Percentiles rank a stretch among this genome's conserved stretches.
These are phyloP conservation scores for Phoenix dactylifera DNA, from an alignment of 176 grass and related monocot species.

Conservation along the genomic window DNA sequence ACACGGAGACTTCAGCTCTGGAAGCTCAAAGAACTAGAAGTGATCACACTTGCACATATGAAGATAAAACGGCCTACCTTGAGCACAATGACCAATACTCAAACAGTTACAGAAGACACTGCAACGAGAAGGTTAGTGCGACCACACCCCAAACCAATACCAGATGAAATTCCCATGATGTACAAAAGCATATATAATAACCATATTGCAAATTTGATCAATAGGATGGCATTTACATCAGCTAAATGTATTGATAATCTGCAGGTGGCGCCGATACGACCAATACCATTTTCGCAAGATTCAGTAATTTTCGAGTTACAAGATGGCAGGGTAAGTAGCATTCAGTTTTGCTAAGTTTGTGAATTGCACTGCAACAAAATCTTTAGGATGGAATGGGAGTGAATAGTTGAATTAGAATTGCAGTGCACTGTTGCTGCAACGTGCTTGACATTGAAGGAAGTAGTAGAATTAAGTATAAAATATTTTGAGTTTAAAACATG, in stretches of 20 bases:
- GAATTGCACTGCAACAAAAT: too few relatives aligned
- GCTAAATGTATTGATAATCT: conserved; percentile 8
- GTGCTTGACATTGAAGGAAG: too few relatives aligned
- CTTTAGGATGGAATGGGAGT: too few relatives aligned
- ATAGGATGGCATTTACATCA: background rate
- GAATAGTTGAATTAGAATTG: too few relatives aligned
- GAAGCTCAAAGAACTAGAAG: background rate
- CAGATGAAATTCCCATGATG: too few relatives aligned
- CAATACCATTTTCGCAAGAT: conserved; percentile 72
- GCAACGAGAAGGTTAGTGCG: conserved; percentile 60
- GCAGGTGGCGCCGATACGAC: conserved; percentile 62
- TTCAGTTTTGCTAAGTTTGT: too few relatives aligned
- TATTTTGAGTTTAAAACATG: background rate
- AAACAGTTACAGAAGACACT: conserved; percentile 41
- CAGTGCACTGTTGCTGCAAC: too few relatives aligned
- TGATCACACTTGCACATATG: conserved; percentile 32
- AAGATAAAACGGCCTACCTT: conserved; percentile 9
- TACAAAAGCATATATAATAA: too few relatives aligned
- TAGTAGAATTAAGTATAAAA: too few relatives aligned
- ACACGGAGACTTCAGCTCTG: conserved; percentile 8
- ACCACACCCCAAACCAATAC: too few relatives aligned
- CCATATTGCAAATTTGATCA: too few relatives aligned
- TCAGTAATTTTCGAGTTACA: conserved; percentile 74
- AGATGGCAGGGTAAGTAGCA: conserved; percentile 70
- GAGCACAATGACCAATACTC: conserved; percentile 7